Conservation (phyloP, 768 basidiomycete genomes). For the Leucocoprinus leucothites region DNA sequence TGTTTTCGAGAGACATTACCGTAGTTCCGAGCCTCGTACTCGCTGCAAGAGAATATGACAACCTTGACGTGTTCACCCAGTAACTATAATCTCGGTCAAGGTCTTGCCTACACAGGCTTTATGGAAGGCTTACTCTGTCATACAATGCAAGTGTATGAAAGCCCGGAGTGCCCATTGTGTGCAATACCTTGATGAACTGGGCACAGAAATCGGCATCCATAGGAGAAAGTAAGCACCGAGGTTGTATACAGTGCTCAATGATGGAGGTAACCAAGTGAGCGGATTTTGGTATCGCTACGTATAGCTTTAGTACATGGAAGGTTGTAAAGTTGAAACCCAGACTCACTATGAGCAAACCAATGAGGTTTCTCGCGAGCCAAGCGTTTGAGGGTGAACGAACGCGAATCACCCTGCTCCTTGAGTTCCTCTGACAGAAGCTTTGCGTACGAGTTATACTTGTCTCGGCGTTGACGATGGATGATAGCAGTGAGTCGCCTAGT, state of each 20-base stretch:
- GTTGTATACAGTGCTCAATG: conserved; percentile 91
- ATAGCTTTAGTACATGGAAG: conserved; percentile 1
- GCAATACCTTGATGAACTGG: conserved; percentile 85
- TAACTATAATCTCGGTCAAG: conserved; percentile 46
- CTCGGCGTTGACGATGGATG: conserved; percentile 58
- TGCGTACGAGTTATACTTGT: conserved; percentile 62
- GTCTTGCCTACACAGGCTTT: not conserved
- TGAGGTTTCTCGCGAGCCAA: conserved; percentile 73
- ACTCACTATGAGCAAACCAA: conserved; percentile 73
- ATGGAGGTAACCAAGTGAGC: conserved; percentile 54
- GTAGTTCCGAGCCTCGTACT: conserved; percentile 94
- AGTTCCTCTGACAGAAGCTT: conserved; percentile 62
- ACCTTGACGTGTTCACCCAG: conserved; percentile 82
- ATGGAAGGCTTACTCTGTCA: conserved; percentile 55
- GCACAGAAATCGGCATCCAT: conserved; percentile 96
- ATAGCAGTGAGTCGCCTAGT: conserved; percentile 52
- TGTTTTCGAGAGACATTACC: conserved; percentile 46
- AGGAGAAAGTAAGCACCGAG: conserved; percentile 88
- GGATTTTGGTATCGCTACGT: conserved; percentile 39
- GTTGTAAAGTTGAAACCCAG: not conserved
- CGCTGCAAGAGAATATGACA: conserved; percentile 89
- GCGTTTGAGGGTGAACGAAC: conserved; percentile 74
- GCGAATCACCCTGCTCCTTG: conserved; percentile 71
- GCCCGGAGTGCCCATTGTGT: conserved; percentile 82
- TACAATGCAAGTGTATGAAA: conserved; percentile 87